Base-by-base conservation (phyloP, 805 yeast genomes). In the Saturnispora serradocipensis region DNA sequence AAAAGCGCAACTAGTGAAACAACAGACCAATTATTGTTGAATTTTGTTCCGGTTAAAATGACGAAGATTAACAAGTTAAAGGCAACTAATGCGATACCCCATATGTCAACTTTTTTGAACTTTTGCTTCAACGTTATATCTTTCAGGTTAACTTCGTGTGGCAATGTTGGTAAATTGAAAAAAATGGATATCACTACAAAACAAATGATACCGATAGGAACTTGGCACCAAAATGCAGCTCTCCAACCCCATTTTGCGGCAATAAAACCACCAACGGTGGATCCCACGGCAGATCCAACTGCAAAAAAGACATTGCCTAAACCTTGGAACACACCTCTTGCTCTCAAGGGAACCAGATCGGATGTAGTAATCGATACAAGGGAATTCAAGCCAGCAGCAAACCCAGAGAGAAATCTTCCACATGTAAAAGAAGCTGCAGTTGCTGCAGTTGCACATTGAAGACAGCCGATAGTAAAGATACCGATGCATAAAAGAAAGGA, bases 381-480 rank as follows among this genome's bases (percentile, higher is more conserved):
- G 0, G 93, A 77, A 53, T 84, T 82, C 60, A 88, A 76, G 1
- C 97, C 97, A n/a, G 95, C 96, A 11, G 96, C 96, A 56, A 86
- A 76, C 7, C 97, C 97, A 35, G 95, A 81, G 48, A 89, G 71
- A 55, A 88, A 82, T 58, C 89, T 68, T 6, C 84, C 77, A 28
- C 69, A 48, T 7, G 82, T 77, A 56, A 84, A 70, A 50, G 72
- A 57, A 43, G 68, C 56, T 13, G 82, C 73, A 13, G 76, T 67
- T 45, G 69, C 67, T 1, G 84, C 75, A 1, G 72, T 36, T 5
- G 77, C 81, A 62, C 87, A 82, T 46, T 81, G 72, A 11, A 77
- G 59, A 56, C 80, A 74, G 6, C 82, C 90, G 2, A 80, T 39
- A 2, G 78, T 75, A 61, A 84, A 84, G n/a, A 76, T 66, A 1